These are phyloP conservation scores for Allium fistulosum DNA, from an alignment of 106 monocot species.

Conservation along the genomic window DNA sequence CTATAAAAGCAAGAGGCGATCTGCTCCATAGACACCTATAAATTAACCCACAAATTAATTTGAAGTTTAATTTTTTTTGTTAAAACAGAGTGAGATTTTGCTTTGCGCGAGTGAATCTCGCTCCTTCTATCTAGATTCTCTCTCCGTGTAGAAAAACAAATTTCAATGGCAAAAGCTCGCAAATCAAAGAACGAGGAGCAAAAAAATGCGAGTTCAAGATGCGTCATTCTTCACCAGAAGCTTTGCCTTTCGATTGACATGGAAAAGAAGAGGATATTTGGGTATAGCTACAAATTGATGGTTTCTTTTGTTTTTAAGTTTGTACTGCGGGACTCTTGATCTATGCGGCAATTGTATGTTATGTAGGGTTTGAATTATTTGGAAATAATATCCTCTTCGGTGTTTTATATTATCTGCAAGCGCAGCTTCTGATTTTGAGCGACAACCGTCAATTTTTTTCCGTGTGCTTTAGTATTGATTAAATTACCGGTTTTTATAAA, in stretches of 20 bases:
- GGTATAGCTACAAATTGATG: slow-evolving; percentile 31
- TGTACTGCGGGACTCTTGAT: slow-evolving; percentile 1
- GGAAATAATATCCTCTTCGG: too few species aligned
- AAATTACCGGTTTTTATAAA: too few species aligned
- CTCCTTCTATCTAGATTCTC: not conserved
- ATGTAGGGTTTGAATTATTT: not conserved
- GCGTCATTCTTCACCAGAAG: slow-evolving; percentile 79
- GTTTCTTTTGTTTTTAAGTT: not conserved
- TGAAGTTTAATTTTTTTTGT: too few species aligned
- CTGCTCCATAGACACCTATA: not conserved
- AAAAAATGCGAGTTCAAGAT: slow-evolving; percentile 36
- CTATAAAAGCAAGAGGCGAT: not conserved
- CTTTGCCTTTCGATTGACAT: slow-evolving; percentile 90
- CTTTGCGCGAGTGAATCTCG: slow-evolving; percentile 3
- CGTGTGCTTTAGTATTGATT: too few species aligned
- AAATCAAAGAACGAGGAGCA: slow-evolving; percentile 84
- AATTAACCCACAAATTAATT: too few species aligned
- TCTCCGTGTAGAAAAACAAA: not conserved
- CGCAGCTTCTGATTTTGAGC: too few species aligned
- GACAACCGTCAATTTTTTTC: too few species aligned
- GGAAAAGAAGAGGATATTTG: slow-evolving; percentile 55
- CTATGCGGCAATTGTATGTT: not conserved
- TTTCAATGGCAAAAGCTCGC: slow-evolving; percentile 78
- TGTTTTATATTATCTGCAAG: too few species aligned
- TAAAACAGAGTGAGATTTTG: not conserved